These are phyloP conservation scores for Didymella exigua DNA, from an alignment of 2,329 filamentous ascomycete genomes.

Conservation along the genomic window DNA sequence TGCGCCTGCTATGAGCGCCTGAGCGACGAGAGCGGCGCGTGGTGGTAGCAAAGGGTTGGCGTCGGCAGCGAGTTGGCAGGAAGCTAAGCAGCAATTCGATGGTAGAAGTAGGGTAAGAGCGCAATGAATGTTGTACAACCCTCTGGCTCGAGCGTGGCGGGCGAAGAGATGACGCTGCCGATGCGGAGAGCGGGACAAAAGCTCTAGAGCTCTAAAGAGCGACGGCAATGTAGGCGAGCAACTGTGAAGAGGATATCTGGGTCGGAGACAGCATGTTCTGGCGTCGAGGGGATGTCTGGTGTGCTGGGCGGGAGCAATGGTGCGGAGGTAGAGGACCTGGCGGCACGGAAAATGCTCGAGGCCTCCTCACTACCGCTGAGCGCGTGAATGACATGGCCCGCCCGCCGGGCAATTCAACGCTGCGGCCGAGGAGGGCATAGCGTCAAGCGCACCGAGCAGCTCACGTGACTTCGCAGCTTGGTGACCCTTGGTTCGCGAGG, in stretches of 20 bases:
- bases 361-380: conserved; percentile 20
- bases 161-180: conserved; percentile 37
- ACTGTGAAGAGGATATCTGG: conserved; percentile 22
- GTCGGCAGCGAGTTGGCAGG: conserved; percentile 9
- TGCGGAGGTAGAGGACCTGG: conserved; percentile 31
- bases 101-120: conserved; percentile 5
- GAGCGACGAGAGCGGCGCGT: conserved; percentile 20
- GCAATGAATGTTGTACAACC: conserved; percentile 19
- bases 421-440: conserved; percentile 12
- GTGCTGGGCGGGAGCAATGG: conserved; percentile 35
- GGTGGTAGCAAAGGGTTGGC: conserved; percentile 18
- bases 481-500: conserved; percentile 5
- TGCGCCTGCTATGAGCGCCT: conserved; percentile 18
- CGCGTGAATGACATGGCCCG: conserved; percentile 22
- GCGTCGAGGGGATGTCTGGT: conserved; percentile 19
- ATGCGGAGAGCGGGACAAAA: conserved; percentile 48
- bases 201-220: conserved; percentile 47
- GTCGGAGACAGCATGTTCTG: conserved; percentile 40
- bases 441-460: background rate
- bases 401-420: conserved; percentile 20
- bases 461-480: conserved; percentile 12
- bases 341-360: conserved; percentile 22
- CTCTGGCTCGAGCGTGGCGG: conserved; percentile 25
- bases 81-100: conserved; percentile 20
- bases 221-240: conserved; percentile 35